Evolutionary conservation across 1,139 yeast genomes (phyloP).

Genomic region (Pichia sp.): DNA sequence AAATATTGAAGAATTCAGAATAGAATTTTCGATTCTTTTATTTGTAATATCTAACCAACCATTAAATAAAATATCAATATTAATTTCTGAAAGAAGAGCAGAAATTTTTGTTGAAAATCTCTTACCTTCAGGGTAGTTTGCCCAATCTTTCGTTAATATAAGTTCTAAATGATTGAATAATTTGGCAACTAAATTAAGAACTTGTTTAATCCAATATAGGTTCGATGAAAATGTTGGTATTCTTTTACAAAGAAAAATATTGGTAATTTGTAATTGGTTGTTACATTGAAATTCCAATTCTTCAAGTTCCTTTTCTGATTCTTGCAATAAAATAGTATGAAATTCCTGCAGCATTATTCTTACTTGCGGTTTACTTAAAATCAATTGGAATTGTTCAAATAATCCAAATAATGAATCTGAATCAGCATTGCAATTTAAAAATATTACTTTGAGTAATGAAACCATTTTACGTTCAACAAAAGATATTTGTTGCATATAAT

Average conservation of each 20-base stretch:
- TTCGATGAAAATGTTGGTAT: conserved; percentile 43
- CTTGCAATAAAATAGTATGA: conserved; percentile 42
- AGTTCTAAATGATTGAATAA: conserved; percentile 40
- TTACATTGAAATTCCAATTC: conserved; percentile 37
- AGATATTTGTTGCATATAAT: conserved; percentile 38
- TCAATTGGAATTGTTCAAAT: conserved; percentile 41
- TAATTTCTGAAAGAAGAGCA: conserved; percentile 40
- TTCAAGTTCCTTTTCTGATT: conserved; percentile 42
- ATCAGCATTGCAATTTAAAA: conserved; percentile 34
- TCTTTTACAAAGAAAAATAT: conserved; percentile 35
- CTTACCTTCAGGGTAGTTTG: conserved; percentile 64
- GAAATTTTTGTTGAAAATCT: conserved; percentile 48
- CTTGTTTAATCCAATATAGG: conserved; percentile 46
- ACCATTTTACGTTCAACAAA: conserved; percentile 43
- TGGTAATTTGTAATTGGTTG: conserved; percentile 31
- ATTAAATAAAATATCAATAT: conserved; percentile 38
- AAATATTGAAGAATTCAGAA: conserved; percentile 37
- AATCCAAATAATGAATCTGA: conserved; percentile 46
- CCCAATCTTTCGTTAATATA: conserved; percentile 72
- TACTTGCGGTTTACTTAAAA: conserved; percentile 45
- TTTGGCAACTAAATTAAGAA: conserved; percentile 37
- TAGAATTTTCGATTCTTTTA: conserved; percentile 16
- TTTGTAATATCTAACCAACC: conserved; percentile 41
- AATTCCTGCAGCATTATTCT: conserved; percentile 51
- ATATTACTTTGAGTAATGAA: conserved; percentile 33